These are phyloP conservation scores for Glarea lozoyensis DNA, from an alignment of 495 filamentous ascomycete species.

Conservation along the genomic window DNA sequence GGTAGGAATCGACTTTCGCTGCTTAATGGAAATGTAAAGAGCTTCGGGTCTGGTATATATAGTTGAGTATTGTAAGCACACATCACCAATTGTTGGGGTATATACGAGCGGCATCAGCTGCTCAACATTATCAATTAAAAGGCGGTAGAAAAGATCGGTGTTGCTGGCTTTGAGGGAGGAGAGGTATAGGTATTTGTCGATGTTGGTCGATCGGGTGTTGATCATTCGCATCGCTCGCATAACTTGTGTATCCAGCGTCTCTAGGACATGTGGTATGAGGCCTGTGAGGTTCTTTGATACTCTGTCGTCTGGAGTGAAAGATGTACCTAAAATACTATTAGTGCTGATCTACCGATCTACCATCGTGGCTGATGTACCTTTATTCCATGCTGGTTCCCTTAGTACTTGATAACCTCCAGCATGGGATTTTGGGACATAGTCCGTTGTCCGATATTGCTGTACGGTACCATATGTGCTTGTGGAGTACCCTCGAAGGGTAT, in stretches of 20 bases:
- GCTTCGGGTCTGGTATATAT: constrained; percentile 94
- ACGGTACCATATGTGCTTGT: constrained; percentile 42
- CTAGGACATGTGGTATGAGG: constrained; percentile 48
- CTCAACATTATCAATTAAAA: constrained; percentile 84
- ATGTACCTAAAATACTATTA: constrained; percentile 33
- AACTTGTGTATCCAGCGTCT: constrained; percentile 41
- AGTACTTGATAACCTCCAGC: constrained; percentile 48
- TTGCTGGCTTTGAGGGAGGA: constrained; percentile 82
- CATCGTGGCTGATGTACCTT: no score
- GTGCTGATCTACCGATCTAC: neutral
- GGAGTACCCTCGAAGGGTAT: constrained; percentile 41
- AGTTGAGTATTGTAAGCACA: constrained; percentile 90
- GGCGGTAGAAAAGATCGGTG: constrained; percentile 87
- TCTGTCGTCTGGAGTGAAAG: constrained; percentile 46
- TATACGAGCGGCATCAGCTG: constrained; percentile 93
- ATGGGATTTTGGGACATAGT: constrained; percentile 36
- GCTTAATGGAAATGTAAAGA: constrained; percentile 86
- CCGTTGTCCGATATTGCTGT: constrained; percentile 37
- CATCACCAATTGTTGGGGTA: constrained; percentile 94
- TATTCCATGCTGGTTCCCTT: constrained; percentile 48
- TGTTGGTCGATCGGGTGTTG: constrained; percentile 62
- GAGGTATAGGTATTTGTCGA: constrained; percentile 95
- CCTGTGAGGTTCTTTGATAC: constrained; percentile 48
- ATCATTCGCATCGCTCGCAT: constrained; percentile 55
- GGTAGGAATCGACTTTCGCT: constrained; percentile 71